These are phyloP conservation scores for Prosopis cineraria DNA, from an alignment of 306 rosid species.

Conservation along the genomic window DNA sequence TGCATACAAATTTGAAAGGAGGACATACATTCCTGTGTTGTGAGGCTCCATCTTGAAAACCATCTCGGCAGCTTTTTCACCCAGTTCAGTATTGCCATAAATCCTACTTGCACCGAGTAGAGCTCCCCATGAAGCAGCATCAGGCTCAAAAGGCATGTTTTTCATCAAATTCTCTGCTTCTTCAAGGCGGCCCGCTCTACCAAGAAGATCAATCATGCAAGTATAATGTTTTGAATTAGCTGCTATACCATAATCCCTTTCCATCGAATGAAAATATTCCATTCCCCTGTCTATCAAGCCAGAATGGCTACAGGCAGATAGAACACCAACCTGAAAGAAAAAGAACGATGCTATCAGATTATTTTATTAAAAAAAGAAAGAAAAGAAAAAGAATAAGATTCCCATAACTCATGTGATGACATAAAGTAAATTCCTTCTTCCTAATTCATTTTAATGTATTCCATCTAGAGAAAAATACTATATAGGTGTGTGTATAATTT, in stretches of 20 bases:
- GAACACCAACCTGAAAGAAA: conserved; percentile 72
- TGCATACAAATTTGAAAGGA: conserved; percentile 88
- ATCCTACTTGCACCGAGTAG: conserved; percentile 82
- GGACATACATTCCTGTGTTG: conserved; percentile 85
- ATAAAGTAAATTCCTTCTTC: neutral
- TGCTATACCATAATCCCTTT: conserved; percentile 53
- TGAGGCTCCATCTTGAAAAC: conserved; percentile 86
- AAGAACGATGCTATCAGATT: conserved; percentile 14
- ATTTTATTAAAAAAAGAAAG: too few relatives aligned
- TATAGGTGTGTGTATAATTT: neutral
- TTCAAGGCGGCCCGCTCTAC: conserved; percentile 77
- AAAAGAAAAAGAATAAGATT: neutral
- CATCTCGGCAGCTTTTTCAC: conserved; percentile 80
- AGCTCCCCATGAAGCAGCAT: conserved; percentile 90
- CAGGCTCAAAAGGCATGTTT: conserved; percentile 76
- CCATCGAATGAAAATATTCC: conserved; percentile 69
- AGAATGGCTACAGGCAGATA: conserved; percentile 84
- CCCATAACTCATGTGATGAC: neutral
- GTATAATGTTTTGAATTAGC: conserved; percentile 74
- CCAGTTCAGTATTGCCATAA: conserved; percentile 74
- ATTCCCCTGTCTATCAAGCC: conserved; percentile 69
- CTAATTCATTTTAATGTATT: conserved; percentile 1
- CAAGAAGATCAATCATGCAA: conserved; percentile 86
- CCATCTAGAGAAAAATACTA: neutral
- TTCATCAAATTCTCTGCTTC: conserved; percentile 74